Conservation (phyloP, 2,329 filamentous ascomycete genomes). For the Aureobasidium subglaciale region DNA sequence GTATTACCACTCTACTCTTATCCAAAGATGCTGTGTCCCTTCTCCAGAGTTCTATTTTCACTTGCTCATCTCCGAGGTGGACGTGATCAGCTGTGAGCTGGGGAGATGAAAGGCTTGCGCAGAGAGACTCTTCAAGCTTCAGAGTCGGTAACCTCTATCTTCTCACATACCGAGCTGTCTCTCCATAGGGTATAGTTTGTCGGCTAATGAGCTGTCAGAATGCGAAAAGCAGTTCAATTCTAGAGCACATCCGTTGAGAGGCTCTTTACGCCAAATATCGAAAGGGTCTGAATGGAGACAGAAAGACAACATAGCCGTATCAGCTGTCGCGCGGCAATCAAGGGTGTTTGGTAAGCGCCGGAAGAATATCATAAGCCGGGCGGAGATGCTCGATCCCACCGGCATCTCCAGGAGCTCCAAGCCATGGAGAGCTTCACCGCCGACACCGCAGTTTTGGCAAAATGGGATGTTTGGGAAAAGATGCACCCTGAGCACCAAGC, state of each 20-base stretch:
- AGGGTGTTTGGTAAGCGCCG: constrained; percentile 1
- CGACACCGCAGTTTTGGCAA: constrained; percentile 7
- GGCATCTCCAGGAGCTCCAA: neutral
- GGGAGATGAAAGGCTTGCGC: too few species aligned
- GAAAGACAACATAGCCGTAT: neutral
- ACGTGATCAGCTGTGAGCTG: too few species aligned
- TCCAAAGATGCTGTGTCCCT: neutral
- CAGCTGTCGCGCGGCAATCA: constrained; percentile 10
- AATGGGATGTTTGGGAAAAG: neutral
- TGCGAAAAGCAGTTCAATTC: too few species aligned
- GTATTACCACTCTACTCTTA: neutral
- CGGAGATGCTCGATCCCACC: neutral
- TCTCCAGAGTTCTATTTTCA: too few species aligned
- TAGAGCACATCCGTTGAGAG: neutral
- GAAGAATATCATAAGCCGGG: constrained; percentile 9
- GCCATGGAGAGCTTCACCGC: neutral
- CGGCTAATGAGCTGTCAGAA: neutral
- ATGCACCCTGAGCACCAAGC: neutral
- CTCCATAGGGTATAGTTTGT: too few species aligned
- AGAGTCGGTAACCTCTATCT: too few species aligned
- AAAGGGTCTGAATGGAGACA: neutral
- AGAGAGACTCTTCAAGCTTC: too few species aligned
- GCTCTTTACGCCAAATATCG: neutral
- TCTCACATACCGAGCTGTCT: too few species aligned
- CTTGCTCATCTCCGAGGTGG: neutral